Conservation (phyloP, 1,139 yeast genomes). For the Zygoascus hellenicus region DNA sequence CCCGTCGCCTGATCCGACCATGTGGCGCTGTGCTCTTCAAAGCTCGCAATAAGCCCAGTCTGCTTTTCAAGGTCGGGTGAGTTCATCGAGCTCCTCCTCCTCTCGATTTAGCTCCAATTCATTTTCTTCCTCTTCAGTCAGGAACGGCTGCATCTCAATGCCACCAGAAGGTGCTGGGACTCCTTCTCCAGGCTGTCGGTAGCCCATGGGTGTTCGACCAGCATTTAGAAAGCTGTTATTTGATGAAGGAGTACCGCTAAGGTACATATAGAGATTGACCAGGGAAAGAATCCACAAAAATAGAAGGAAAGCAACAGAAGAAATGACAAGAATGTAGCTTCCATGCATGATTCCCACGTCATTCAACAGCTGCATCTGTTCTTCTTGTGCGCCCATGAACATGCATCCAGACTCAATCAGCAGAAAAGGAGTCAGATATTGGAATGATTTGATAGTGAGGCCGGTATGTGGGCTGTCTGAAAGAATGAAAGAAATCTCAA, state of each 20-base stretch:
- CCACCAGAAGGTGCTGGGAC: constrained; percentile 6
- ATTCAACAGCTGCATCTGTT: constrained; percentile 65
- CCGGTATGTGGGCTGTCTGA: constrained; percentile 40
- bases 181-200: constrained; percentile 11
- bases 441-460: constrained; percentile 60
- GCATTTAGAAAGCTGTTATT: not conserved
- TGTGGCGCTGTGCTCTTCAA: no score
- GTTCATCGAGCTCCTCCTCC: constrained; percentile 1
- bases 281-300: constrained; percentile 59
- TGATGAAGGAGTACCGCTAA: not conserved
- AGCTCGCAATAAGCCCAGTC: not conserved
- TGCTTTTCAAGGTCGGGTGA: not conserved
- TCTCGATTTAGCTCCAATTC: constrained; percentile 8
- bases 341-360: constrained; percentile 80
- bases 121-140: constrained; percentile 16
- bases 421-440: constrained; percentile 76
- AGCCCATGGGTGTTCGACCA: constrained; percentile 1
- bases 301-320: constrained; percentile 68
- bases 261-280: constrained; percentile 50
- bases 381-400: constrained; percentile 91
- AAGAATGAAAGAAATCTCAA: constrained; percentile 71
- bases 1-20: not conserved
- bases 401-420: constrained; percentile 70
- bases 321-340: constrained; percentile 67
- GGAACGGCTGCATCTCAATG: constrained; percentile 21